phyloP scores from a whole-genome alignment of 2,329 filamentous ascomycete species.

The Fusarium napiforme region DNA sequence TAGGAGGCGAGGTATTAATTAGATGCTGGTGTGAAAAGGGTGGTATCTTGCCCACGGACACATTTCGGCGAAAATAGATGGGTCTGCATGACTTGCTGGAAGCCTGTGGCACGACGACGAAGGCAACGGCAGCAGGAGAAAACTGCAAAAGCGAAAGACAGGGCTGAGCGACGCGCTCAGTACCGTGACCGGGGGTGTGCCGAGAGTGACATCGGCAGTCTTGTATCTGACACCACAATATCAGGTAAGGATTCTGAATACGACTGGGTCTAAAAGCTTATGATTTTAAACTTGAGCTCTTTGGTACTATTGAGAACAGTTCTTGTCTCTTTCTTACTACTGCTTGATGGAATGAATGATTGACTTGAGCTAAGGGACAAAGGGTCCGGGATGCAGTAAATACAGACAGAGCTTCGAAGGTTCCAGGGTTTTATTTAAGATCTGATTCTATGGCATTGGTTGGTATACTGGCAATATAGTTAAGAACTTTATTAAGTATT shows the following conservation, averaged over 20 bases:
- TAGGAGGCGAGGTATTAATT: background rate
- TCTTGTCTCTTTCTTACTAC: background rate
- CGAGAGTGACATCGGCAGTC: background rate
- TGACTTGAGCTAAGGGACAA: fast-evolving
- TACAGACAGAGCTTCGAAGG: fast-evolving
- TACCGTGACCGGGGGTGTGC: background rate
- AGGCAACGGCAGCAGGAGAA: background rate
- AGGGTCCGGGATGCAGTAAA: background rate
- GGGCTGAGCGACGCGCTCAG: background rate
- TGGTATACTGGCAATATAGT: background rate
- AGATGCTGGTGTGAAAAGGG: background rate
- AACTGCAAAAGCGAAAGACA: background rate
- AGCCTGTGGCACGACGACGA: background rate
- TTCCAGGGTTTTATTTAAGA: background rate
- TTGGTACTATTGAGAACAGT: fast-evolving
- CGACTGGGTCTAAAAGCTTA: background rate
- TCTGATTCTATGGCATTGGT: background rate
- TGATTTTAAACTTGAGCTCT: background rate
- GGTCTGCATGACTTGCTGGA: background rate
- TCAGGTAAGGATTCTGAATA: background rate
- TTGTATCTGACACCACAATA: background rate
- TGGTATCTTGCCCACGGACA: background rate
- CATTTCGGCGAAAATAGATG: background rate
- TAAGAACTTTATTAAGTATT: background rate
- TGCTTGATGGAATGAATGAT: fast-evolving